Evolutionary conservation across 169 alveolate genomes (phyloP), one percentile per base, ranked within the genome.

Genomic region (Perkinsus chesapeaki): DNA sequence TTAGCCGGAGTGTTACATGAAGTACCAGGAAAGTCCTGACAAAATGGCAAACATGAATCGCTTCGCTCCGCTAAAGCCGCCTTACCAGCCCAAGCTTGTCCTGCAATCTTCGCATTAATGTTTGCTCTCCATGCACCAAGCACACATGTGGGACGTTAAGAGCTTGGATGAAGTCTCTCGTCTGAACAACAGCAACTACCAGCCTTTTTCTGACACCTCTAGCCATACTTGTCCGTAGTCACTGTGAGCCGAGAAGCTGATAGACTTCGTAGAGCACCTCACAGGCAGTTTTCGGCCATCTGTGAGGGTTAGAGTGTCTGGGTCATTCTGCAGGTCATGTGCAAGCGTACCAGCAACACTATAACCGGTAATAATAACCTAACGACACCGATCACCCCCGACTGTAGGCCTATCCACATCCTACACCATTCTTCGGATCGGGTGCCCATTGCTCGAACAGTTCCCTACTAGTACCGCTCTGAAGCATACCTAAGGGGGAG

Each of bases 331-430:
- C 31, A 99, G 96, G 92, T 97, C 98, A 92, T 99, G 98, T 27
- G 99, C 99, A 31, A 98, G 96, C 0, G 99, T 99, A 3, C 99
- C 99, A 94, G 98, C 98, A 5, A 99, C 99, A 39, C 99, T 97
- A 96, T 98, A 99, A 1, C 99, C 99, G 16, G 99, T 99, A 39
- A 99, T 95, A 36, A 99, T 97, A 23, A 99, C 98, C 39, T 23
- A 23, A 39, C 39, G 48, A 31, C 37, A 3, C 10, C 47, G 73
- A 91, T 10, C 7, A 9, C 7, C 37, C 19, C 39, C 38, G 19
- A 7, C 92, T 7, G 12, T n/a, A 10, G 31, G 12, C 38, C 90
- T 31, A 39, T 7, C 47, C 9, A 9, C 93, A n/a, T 31, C 31
- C 37, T 31, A 27, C 34, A 91, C 39, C 91, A 16, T 31, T 31